Base-by-base conservation (phyloP, 2,329 filamentous ascomycete genomes). In the Coniochaeta pulveracea region DNA sequence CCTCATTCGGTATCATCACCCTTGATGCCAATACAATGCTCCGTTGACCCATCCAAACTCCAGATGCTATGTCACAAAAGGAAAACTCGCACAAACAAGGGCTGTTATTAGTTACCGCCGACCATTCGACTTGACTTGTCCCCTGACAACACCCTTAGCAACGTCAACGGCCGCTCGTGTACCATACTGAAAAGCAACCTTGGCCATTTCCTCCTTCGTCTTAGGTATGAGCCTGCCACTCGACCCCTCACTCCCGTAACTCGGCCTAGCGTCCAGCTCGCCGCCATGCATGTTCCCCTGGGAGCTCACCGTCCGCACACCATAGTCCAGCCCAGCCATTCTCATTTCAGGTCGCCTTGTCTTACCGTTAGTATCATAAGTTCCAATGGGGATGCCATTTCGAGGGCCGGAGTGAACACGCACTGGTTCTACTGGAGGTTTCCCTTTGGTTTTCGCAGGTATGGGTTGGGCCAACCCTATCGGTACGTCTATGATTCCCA, bases 301-400 rank as follows among this genome's bases (percentile, higher is more conserved):
- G 19, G 17, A 23, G 26, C 14, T 36, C 38, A 33, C 19, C 2
- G 36, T 24, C 19, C 32, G 33, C 2, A 14, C 15, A 19, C 24
- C 26, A 33, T 37, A 27, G 6, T 22, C 8, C 10, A 38, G 18
- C 19, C 19, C 31, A 21, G 12, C 30, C 39, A 37, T 38, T 10
- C 19, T 34, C 38, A 38, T 36, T 27, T 43, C 39, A 29, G 25
- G 16, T 10, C 26, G 30, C 25, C 31, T 36, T 22, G 17, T 33
- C 17, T 25, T 26, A 16, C 27, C 34, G 24, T 26, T 33, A 33
- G 30, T 25, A 33, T 24, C 9, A 9, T 24, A n/a, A 24, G n/a
- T n/a, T n/a, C 18, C 17, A 17, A 31, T 31, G 15, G 28, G 28
- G 18, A 33, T 15, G n/a, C 30, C 30, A 25, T 25, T 17, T 12